Evolutionary conservation across 805 yeast genomes (phyloP).

Genomic region (Lipomyces sp.): DNA sequence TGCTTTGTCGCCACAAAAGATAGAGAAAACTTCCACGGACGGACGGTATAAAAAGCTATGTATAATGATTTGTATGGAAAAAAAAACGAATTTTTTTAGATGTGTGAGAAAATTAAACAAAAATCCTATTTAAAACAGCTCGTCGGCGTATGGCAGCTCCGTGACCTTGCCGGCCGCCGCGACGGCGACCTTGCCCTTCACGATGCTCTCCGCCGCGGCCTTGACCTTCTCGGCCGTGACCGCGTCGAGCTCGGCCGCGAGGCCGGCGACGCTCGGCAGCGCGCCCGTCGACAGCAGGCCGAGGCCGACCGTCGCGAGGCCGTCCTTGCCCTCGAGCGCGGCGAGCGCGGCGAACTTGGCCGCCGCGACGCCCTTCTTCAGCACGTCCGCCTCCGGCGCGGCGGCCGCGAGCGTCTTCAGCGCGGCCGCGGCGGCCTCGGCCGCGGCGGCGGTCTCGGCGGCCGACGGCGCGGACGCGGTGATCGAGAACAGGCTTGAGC

Average conservation of each 20-base stretch:
- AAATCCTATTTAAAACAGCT: slow-evolving; percentile 35
- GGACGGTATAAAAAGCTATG: too few species aligned
- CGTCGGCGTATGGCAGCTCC: slow-evolving; percentile 83
- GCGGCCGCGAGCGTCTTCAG: slow-evolving; percentile 27
- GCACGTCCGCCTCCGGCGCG: slow-evolving; percentile 34
- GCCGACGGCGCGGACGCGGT: slow-evolving; percentile 60
- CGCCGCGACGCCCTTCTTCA: slow-evolving; percentile 54
- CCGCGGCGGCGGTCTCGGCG: slow-evolving; percentile 55
- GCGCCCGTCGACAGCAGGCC: slow-evolving; percentile 43
- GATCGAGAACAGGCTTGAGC: slow-evolving; percentile 76
- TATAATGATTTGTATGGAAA: too few species aligned
- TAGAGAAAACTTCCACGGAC: too few species aligned
- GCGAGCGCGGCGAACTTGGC: slow-evolving; percentile 58
- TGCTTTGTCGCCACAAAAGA: too few species aligned
- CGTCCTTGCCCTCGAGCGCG: slow-evolving; percentile 35
- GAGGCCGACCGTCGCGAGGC: slow-evolving; percentile 22
- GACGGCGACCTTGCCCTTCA: slow-evolving; percentile 61
- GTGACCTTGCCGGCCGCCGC: slow-evolving; percentile 88
- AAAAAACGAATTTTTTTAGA: neutral
- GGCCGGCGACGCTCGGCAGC: slow-evolving; percentile 33
- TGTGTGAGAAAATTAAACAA: neutral
- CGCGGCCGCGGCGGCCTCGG: slow-evolving; percentile 41
- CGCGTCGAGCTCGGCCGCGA: slow-evolving; percentile 21
- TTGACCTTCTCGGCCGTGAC: slow-evolving; percentile 37
- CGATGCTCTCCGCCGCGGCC: slow-evolving; percentile 40